Conservation (phyloP, 345 rosid genomes). For the Euphorbia pulcherrima region DNA sequence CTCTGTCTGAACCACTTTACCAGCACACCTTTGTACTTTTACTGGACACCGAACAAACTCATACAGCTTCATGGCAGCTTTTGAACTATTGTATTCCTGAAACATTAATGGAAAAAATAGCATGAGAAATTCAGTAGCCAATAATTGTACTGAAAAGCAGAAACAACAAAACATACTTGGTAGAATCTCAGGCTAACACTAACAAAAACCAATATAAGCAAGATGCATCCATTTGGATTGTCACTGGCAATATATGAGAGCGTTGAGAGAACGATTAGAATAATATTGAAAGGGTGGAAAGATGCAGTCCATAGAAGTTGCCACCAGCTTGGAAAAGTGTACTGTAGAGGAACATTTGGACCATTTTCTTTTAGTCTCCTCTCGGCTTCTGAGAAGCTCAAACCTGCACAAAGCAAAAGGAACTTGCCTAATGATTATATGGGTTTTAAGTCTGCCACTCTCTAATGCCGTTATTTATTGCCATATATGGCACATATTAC, state of each 20-base stretch:
- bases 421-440: neutral
- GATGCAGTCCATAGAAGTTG: constrained; percentile 60
- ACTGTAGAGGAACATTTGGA: constrained; percentile 50
- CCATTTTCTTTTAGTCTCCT: constrained; percentile 61
- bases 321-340: constrained; percentile 55
- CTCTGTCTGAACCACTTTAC: constrained; percentile 64
- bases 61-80: constrained; percentile 69
- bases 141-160: neutral
- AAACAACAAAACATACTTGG: constrained; percentile 38
- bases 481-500: too few species aligned
- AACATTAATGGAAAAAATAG: constrained; percentile 9
- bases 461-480: too few species aligned
- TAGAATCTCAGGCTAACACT: constrained; percentile 62
- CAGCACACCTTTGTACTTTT: constrained; percentile 75
- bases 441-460: too few species aligned
- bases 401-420: constrained; percentile 32
- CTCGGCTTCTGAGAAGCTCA: constrained; percentile 69
- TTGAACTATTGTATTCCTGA: constrained; percentile 65
- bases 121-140: constrained; percentile 2
- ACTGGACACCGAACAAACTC: constrained; percentile 57
- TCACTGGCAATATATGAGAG: constrained; percentile 61
- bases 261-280: constrained; percentile 52
- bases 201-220: constrained; percentile 57
- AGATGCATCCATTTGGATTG: constrained; percentile 58
- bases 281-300: constrained; percentile 71